Evolutionary conservation across 140 eudicot genomes (phyloP).

Genomic region (Cichorium intybus): DNA sequence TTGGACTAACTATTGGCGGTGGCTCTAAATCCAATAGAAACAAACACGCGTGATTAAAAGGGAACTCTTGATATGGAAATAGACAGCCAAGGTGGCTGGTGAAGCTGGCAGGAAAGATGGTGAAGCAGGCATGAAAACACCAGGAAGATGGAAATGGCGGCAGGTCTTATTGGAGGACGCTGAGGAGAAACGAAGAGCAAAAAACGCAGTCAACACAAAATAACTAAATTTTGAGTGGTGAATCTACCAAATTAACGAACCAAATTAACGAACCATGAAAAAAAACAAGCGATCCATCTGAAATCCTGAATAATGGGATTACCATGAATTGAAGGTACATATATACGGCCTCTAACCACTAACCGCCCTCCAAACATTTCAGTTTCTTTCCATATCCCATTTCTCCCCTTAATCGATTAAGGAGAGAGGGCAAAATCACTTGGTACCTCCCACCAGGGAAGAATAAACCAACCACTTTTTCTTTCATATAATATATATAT

Average conservation of each 20-base stretch:
- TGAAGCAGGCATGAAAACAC: too few relatives aligned
- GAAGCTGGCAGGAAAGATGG: too few relatives aligned
- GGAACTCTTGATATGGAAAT: too few relatives aligned
- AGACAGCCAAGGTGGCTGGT: too few relatives aligned
- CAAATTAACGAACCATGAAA: not conserved
- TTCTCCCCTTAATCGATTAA: slow-evolving; percentile 27
- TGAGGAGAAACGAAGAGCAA: too few relatives aligned
- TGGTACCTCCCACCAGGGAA: not conserved
- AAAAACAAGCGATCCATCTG: slow-evolving; percentile 27
- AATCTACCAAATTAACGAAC: not conserved
- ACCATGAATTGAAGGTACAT: slow-evolving; percentile 18
- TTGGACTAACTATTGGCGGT: too few relatives aligned
- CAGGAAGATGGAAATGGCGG: too few relatives aligned
- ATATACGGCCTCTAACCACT: slow-evolving; percentile 1
- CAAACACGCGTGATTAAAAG: too few relatives aligned
- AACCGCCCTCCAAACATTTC: slow-evolving; percentile 18
- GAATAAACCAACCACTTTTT: not conserved
- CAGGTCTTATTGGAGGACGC: too few relatives aligned
- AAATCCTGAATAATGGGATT: slow-evolving; percentile 26
- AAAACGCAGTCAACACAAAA: too few relatives aligned
- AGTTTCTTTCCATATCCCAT: not conserved
- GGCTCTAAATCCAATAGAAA: too few relatives aligned
- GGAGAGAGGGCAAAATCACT: slow-evolving; percentile 20
- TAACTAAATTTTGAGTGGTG: not conserved
- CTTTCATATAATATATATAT: not conserved